phyloP scores from a whole-genome alignment of 208 protist genomes.

The Wallacemonas sp. region DNA sequence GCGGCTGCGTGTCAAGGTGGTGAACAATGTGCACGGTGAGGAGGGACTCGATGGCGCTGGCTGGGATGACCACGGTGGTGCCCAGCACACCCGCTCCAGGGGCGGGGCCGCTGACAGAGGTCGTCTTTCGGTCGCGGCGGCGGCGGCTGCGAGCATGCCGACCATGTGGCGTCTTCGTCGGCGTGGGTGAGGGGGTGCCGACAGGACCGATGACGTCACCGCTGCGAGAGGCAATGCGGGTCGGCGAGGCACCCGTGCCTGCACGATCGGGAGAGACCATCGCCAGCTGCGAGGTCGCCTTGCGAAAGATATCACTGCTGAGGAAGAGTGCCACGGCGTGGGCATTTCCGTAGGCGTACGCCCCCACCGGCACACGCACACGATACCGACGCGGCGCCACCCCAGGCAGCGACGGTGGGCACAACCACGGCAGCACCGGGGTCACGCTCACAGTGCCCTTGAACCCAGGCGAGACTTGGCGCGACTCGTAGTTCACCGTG shows the following conservation, averaged over 20 bases:
- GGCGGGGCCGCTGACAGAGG: background rate
- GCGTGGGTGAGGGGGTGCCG: slow-evolving; percentile 1
- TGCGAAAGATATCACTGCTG: slow-evolving; percentile 60
- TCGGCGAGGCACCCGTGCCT: background rate
- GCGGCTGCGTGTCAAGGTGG: slow-evolving; percentile 35
- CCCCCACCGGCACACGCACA: slow-evolving; percentile 52
- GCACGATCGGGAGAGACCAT: background rate
- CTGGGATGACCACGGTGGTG: slow-evolving; percentile 22
- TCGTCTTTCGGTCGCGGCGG: background rate
- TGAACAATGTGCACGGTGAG: slow-evolving; percentile 64
- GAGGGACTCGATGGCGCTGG: slow-evolving; percentile 37
- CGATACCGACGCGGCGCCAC: slow-evolving; percentile 54
- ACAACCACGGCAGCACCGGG: slow-evolving; percentile 57
- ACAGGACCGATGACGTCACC: too few relatives aligned
- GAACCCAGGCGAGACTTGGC: slow-evolving; percentile 30
- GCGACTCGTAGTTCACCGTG: slow-evolving; percentile 42
- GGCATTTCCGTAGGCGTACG: slow-evolving; percentile 43
- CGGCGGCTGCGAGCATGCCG: background rate
- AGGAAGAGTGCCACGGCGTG: slow-evolving; percentile 73
- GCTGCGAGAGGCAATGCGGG: too few relatives aligned
- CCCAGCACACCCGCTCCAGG: slow-evolving; percentile 1
- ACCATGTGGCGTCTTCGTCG: slow-evolving; percentile 9
- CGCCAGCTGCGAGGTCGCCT: slow-evolving; percentile 37
- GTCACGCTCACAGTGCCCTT: slow-evolving; percentile 26
- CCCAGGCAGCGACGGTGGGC: slow-evolving; percentile 72